Percentiles rank a stretch among this genome's conserved stretches.
Conservation (phyloP, 371 early-diverging fungal genomes). For the Saksenaea vasiformis region DNA sequence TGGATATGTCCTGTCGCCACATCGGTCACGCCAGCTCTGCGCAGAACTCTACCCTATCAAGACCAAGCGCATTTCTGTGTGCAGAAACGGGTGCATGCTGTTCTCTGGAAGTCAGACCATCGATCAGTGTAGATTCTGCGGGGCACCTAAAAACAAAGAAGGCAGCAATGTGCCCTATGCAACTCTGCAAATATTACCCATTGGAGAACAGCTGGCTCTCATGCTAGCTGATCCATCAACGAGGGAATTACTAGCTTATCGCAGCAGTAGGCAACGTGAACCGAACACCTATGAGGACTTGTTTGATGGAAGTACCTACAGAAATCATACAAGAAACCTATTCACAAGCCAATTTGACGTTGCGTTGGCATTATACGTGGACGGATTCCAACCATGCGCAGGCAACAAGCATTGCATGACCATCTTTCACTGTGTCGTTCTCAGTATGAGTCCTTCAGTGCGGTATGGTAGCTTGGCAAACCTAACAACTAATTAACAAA, state of each 20-base stretch:
- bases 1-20: neutral
- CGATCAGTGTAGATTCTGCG: neutral
- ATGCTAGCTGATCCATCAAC: neutral
- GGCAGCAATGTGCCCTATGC: neutral
- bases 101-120: neutral
- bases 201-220: neutral
- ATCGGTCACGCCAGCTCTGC: neutral
- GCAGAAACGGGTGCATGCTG: neutral
- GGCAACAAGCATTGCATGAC: neutral
- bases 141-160: neutral
- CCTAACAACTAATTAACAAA: neutral
- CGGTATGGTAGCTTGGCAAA: neutral
- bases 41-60: neutral
- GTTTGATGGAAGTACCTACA: constrained; percentile 7
- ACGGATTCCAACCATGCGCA: constrained; percentile 11
- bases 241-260: neutral
- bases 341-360: neutral
- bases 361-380: constrained; percentile 6
- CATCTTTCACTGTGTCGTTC: constrained; percentile 6
- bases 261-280: neutral
- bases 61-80: neutral
- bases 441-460: neutral
- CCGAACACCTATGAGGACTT: neutral
- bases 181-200: neutral
- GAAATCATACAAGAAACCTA: neutral